Conservation (phyloP, 768 basidiomycete species). For the Kwoniella botswanensis region DNA sequence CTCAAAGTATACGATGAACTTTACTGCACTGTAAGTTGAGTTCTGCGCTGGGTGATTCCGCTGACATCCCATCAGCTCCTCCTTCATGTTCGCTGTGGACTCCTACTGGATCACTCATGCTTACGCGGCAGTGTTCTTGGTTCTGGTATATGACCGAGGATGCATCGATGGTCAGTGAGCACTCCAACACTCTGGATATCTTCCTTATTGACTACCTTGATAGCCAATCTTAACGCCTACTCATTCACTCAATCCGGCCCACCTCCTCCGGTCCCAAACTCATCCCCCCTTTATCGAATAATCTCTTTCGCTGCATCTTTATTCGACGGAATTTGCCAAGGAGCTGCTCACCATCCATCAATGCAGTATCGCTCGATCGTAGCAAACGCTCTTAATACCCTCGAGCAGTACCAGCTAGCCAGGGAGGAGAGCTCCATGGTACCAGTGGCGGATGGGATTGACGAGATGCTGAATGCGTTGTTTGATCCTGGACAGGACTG, state of each 20-base stretch:
- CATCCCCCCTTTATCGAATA: not conserved
- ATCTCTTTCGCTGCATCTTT: not conserved
- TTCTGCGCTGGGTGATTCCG: not conserved
- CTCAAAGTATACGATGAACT: not conserved
- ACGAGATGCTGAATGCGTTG: conserved; percentile 1
- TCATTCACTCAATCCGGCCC: not conserved
- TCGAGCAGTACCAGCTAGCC: not conserved
- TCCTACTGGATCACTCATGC: not conserved
- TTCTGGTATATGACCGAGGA: not conserved
- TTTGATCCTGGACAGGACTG: not conserved
- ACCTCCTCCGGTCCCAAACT: not conserved
- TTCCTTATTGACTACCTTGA: not conserved
- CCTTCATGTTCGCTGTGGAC: conserved; percentile 1
- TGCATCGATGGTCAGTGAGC: not conserved
- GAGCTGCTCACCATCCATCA: not conserved
- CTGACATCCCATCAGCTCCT: not conserved
- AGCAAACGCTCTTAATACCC: not conserved
- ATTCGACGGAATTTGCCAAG: not conserved
- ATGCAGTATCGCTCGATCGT: not conserved
- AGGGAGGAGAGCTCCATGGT: not conserved
- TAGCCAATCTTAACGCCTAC: not conserved
- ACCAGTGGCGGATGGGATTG: not conserved
- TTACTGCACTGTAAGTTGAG: not conserved
- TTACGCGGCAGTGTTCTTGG: not conserved
- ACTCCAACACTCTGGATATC: not conserved